Conservation (phyloP, 2,329 filamentous ascomycete genomes). For the Arthrobotrys megalospora region DNA sequence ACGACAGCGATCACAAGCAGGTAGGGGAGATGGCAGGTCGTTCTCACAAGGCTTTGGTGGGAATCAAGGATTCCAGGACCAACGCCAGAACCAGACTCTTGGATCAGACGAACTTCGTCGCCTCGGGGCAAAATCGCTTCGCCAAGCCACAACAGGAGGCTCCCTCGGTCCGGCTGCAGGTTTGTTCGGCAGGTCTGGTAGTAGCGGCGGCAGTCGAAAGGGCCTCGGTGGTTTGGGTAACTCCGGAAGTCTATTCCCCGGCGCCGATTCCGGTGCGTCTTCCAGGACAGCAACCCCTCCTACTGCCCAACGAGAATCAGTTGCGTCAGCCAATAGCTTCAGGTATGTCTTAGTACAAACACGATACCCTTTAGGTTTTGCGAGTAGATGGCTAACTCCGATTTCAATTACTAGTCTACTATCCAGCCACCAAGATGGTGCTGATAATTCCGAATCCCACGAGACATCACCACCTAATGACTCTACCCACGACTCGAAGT, state of each 20-base stretch:
- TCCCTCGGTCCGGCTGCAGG: conserved; percentile 87
- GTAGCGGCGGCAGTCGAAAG: conserved; percentile 70
- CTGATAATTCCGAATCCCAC: conserved; percentile 58
- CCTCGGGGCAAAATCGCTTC: conserved; percentile 77
- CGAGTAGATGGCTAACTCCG: conserved; percentile 9
- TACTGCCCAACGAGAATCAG: conserved; percentile 73
- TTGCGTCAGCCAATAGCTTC: conserved; percentile 88
- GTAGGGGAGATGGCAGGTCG: conserved; percentile 88
- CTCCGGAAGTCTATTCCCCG: conserved; percentile 76
- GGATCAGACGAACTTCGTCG: conserved; percentile 92
- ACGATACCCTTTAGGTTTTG: conserved; percentile 64
- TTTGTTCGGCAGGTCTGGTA: conserved; percentile 93
- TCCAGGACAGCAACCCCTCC: conserved; percentile 92
- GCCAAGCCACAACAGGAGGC: conserved; percentile 74
- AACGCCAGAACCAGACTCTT: conserved; percentile 83
- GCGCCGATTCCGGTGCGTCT: conserved; percentile 87
- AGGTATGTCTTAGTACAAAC: conserved; percentile 76
- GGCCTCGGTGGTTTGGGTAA: conserved; percentile 80
- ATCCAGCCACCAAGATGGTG: conserved; percentile 54
- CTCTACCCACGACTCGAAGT: conserved; percentile 35
- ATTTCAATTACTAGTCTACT: conserved; percentile 4
- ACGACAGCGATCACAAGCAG: conserved; percentile 79
- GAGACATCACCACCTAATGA: conserved; percentile 48
- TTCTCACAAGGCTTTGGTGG: conserved; percentile 79
- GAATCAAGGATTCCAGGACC: conserved; percentile 75